phyloP scores from a whole-genome alignment of 202 grass and related monocot species.

The Miscanthus sacchariflorus region DNA sequence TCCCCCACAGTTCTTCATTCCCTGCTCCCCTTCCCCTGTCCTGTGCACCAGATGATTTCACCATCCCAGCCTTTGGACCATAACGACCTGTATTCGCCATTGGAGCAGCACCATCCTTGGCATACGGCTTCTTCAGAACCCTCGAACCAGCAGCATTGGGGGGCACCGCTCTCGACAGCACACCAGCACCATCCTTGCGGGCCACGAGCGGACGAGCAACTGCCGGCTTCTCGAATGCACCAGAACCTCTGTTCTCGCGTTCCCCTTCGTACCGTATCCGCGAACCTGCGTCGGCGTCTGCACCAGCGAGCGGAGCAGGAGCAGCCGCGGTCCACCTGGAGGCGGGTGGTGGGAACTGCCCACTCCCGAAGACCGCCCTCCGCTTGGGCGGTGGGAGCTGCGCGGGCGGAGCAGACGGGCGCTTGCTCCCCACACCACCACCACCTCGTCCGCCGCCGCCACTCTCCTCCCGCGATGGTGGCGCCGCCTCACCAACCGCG shows the following conservation, averaged over 20 bases:
- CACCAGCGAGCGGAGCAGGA: not conserved
- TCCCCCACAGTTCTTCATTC: not conserved
- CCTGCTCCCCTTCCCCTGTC: not conserved
- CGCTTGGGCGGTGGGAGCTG: constrained; percentile 47
- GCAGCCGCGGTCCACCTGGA: too few species aligned
- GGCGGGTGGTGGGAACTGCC: not conserved
- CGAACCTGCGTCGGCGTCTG: not conserved
- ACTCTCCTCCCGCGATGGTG: not conserved
- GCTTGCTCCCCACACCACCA: not conserved
- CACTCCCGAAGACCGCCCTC: constrained; percentile 23
- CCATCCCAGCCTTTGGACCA: not conserved
- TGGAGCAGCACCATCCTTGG: not conserved
- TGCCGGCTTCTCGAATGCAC: too few species aligned
- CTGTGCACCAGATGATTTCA: constrained; percentile 6
- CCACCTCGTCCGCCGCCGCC: not conserved
- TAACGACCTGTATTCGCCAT: not conserved
- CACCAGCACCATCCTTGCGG: not conserved
- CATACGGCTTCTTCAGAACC: not conserved
- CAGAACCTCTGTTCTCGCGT: not conserved
- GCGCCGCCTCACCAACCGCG: not conserved
- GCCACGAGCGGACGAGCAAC: not conserved
- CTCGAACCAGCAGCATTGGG: not conserved
- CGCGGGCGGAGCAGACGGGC: not conserved
- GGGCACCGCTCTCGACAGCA: not conserved
- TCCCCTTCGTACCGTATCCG: not conserved